These are phyloP conservation scores for Moniliophthora roreri DNA, from an alignment of 1,284 basidiomycete genomes.

Conservation along the genomic window DNA sequence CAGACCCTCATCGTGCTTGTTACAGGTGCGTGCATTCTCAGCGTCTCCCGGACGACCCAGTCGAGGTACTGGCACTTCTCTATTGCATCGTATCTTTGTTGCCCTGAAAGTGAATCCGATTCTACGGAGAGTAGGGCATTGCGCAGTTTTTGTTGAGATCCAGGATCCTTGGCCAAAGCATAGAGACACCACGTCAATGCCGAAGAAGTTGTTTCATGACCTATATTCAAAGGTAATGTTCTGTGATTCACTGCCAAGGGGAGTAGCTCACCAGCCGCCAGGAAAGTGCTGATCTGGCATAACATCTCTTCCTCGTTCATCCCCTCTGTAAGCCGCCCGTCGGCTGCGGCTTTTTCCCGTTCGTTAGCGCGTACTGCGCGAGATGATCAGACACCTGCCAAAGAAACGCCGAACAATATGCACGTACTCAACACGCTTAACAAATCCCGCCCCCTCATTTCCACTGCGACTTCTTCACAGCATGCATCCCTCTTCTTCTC, in stretches of 20 bases:
- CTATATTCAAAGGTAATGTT: background rate
- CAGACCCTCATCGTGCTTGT: conserved; percentile 63
- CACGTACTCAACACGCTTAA: conserved; percentile 55
- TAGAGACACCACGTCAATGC: no score
- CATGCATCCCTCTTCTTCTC: conserved; percentile 20
- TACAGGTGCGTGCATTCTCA: conserved; percentile 67
- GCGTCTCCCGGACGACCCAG: conserved; percentile 59
- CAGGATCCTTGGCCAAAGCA: no score
- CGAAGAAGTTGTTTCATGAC: background rate
- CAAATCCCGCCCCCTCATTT: conserved; percentile 38
- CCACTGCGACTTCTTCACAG: conserved; percentile 11
- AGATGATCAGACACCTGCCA: no score
- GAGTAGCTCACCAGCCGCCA: no score
- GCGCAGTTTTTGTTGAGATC: no score
- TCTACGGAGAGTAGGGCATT: no score
- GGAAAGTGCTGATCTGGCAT: no score
- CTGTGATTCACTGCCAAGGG: background rate
- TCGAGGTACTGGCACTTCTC: conserved; percentile 35
- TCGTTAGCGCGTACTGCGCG: background rate
- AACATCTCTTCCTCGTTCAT: conserved; percentile 1
- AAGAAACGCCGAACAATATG: background rate
- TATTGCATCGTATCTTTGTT: conserved; percentile 19
- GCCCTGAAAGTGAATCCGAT: no score
- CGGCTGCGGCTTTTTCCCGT: no score
- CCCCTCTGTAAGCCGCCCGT: background rate